A percentile compares a stretch with the other conserved stretches of the same genome.
phyloP scores from a whole-genome alignment of 257 asterid species.

The Euphrasia confusa region DNA sequence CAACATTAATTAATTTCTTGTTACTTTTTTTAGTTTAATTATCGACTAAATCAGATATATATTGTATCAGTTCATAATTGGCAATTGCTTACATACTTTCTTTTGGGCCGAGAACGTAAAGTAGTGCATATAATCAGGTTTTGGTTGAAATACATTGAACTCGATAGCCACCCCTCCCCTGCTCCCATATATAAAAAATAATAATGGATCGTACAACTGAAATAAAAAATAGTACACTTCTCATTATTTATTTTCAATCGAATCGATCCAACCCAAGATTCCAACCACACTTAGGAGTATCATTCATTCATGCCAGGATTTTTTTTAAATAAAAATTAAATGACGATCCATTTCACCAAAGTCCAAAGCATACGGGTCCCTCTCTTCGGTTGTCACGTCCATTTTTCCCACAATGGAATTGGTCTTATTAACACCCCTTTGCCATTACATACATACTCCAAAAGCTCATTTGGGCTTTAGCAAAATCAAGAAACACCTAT shows the following conservation, averaged over 20 bases:
- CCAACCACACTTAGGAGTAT: not conserved
- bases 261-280: constrained; percentile 11
- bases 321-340: not conserved
- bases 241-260: not conserved
- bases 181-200: no score
- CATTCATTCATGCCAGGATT: not conserved
- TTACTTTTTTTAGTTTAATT: no score
- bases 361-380: constrained; percentile 15
- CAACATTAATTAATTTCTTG: no score
- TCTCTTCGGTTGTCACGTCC: constrained; percentile 11
- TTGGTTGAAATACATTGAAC: no score
- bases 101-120: no score
- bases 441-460: constrained; percentile 18
- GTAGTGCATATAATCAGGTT: no score
- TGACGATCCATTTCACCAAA: not conserved
- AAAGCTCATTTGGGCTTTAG: constrained; percentile 7
- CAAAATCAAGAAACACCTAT: constrained; percentile 16
- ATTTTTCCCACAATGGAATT: constrained; percentile 16
- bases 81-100: no score
- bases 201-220: no score
- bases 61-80: no score
- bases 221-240: not conserved
- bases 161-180: no score
- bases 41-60: no score
- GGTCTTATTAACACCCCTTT: not conserved